These are phyloP conservation scores for Serendipita sp. DNA, from an alignment of 1,284 basidiomycete species.

Conservation along the genomic window DNA sequence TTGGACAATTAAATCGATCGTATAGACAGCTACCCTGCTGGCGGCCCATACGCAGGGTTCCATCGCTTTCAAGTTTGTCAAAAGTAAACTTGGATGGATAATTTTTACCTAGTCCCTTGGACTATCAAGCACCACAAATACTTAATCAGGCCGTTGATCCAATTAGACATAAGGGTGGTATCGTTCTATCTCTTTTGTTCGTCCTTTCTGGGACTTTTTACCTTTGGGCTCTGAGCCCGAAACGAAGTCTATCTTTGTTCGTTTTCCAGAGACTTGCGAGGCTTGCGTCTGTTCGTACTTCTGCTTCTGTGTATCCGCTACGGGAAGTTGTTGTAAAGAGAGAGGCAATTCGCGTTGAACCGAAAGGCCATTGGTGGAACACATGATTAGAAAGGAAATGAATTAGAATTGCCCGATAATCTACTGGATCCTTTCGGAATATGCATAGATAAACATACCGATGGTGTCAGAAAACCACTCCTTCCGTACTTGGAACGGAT, in stretches of 20 bases:
- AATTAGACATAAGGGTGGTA: too few relatives aligned
- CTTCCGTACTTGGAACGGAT: constrained; percentile 41
- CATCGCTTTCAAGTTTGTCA: too few relatives aligned
- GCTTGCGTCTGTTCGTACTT: constrained; percentile 41
- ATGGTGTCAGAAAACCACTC: constrained; percentile 60
- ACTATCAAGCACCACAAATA: too few relatives aligned
- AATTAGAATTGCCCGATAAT: background rate
- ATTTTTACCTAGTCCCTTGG: too few relatives aligned
- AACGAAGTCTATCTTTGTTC: constrained; percentile 45
- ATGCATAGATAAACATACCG: constrained; percentile 30
- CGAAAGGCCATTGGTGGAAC: background rate
- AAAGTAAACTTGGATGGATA: too few relatives aligned
- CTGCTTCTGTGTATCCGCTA: constrained; percentile 38
- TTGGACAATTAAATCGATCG: too few relatives aligned
- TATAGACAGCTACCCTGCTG: too few relatives aligned
- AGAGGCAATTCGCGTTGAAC: constrained; percentile 19
- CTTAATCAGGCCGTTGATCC: too few relatives aligned
- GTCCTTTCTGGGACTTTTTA: background rate
- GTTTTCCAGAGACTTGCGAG: constrained; percentile 34
- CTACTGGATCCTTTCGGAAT: background rate
- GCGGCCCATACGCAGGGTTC: too few relatives aligned
- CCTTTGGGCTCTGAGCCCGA: constrained; percentile 11
- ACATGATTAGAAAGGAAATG: constrained; percentile 19
- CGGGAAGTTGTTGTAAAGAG: constrained; percentile 16
- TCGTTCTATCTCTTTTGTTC: too few relatives aligned